Percentiles rank a stretch among this genome's conserved stretches.
These are phyloP conservation scores for Venturia carpophila DNA, from an alignment of 2,329 filamentous ascomycete species.

Conservation along the genomic window DNA sequence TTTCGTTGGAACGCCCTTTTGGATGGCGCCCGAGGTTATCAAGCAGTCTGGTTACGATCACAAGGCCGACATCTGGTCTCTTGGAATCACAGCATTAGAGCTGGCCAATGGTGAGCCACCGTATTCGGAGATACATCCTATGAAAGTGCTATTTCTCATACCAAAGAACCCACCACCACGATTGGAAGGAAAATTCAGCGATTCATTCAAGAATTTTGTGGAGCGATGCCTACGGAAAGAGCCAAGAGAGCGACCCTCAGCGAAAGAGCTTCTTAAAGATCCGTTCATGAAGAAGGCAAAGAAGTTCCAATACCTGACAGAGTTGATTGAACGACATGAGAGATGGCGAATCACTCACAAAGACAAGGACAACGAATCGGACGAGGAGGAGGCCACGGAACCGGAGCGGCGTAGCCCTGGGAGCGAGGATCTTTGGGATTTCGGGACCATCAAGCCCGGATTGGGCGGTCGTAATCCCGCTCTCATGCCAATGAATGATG, in stretches of 20 bases:
- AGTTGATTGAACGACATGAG: slow-evolving; percentile 84
- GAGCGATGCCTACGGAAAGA: slow-evolving; percentile 74
- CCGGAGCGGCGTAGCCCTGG: slow-evolving; percentile 40
- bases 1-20: slow-evolving; percentile 95
- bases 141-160: slow-evolving; percentile 96
- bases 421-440: slow-evolving; percentile 93
- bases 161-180: slow-evolving; percentile 86
- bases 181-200: slow-evolving; percentile 47
- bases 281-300: slow-evolving; percentile 87
- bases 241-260: slow-evolving; percentile 78
- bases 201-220: slow-evolving; percentile 45
- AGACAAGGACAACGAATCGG: slow-evolving; percentile 55
- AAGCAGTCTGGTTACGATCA: slow-evolving; percentile 97
- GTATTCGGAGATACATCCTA: slow-evolving; percentile 93
- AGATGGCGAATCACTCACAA: slow-evolving; percentile 77
- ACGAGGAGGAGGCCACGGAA: slow-evolving; percentile 35
- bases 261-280: slow-evolving; percentile 79
- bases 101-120: slow-evolving; percentile 87
- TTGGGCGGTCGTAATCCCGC: slow-evolving; percentile 47
- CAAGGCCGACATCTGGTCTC: slow-evolving; percentile 96
- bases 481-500: slow-evolving; percentile 68
- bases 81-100: slow-evolving; percentile 90
- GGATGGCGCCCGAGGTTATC: slow-evolving; percentile 99
- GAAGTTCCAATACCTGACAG: slow-evolving; percentile 92
- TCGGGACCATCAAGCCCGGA: slow-evolving; percentile 86